Base-by-base conservation (phyloP, 495 filamentous ascomycete genomes). In the Penicillium longicatenatum region DNA sequence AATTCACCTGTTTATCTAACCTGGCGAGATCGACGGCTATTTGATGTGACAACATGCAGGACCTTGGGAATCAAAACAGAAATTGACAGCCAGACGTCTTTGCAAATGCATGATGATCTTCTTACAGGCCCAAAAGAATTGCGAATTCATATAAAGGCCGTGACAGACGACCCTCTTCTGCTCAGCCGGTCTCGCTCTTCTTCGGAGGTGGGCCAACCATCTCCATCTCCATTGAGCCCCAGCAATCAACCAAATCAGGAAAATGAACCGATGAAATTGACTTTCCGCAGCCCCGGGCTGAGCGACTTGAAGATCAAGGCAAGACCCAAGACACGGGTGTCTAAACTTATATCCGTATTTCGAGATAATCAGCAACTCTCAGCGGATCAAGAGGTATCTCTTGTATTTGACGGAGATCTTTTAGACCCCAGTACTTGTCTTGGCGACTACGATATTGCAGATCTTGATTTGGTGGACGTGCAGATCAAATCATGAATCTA, bases 401-500 rank as follows among this genome's bases (percentile, higher is more conserved):
- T 97, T 1, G 72, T 80, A 50, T 94, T 93, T 70, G 93, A 98
- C 60, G 93, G 93, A 17, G 92, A 96, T 45, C 72, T 75, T 44
- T 70, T 97, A 21, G 81, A 85, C 1, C 80, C 86, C 0, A 75
- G 83, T 5, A 79, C 81, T 26, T 79, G 77, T 22, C 75, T 97
- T 5, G 74, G 69, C 19, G 85, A 89, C 37, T 78, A 89, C n/a
- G 92, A 95, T 12, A 78, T 97, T 39, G 82, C 82, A 14, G 89
- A 97, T 62, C 79, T 86, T 70, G 93, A 95, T 64, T 79, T 84
- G 51, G 66, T 96, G 37, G 92, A 96, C 67, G 89, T 93, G 49
- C 79, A 87, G 59, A 62, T 93, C 52, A 85, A 77, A 65, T 8
- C 42, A 12, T 6, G 6, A 33, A 33, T 16, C 24, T 54, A 22